Conservation (phyloP, 768 basidiomycete genomes). For the Lactarius trivialis region DNA sequence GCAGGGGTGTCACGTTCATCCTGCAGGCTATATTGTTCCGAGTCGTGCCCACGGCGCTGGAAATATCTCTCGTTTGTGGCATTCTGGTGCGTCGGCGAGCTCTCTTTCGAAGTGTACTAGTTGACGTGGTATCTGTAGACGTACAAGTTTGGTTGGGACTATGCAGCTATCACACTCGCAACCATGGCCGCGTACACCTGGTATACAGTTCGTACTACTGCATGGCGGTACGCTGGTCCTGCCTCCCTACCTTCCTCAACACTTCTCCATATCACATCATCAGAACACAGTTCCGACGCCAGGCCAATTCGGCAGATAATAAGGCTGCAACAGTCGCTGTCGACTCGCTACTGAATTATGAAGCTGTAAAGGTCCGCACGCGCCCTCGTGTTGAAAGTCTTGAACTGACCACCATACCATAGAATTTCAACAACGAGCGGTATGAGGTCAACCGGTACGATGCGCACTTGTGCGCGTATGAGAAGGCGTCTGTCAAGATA, state of each 20-base stretch:
- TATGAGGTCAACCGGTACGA: conserved; percentile 92
- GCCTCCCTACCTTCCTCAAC: not conserved
- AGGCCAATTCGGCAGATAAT: conserved; percentile 96
- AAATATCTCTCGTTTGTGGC: conserved; percentile 95
- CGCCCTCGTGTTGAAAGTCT: not conserved
- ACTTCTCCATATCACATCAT: not conserved
- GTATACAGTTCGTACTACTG: conserved; percentile 95
- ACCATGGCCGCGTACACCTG: conserved; percentile 91
- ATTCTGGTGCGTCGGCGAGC: conserved; percentile 63
- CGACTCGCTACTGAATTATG: conserved; percentile 95
- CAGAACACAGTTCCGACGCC: conserved; percentile 87
- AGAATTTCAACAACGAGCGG: conserved; percentile 97
- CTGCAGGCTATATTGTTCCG: conserved; percentile 91
- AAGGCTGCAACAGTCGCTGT: conserved; percentile 90
- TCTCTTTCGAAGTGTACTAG: not conserved
- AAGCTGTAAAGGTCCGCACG: conserved; percentile 84
- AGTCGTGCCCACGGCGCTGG: conserved; percentile 91
- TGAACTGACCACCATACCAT: conserved; percentile 7
- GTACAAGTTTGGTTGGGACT: conserved; percentile 97
- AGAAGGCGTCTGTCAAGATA: conserved; percentile 89
- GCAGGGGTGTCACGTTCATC: conserved; percentile 92
- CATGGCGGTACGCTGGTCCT: conserved; percentile 67
- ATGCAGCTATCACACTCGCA: conserved; percentile 80
- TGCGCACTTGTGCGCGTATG: conserved; percentile 76
- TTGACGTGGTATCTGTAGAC: conserved; percentile 45